Evolutionary conservation across 2,329 filamentous ascomycete species (phyloP).

Genomic region (Paracoccidioides brasiliensis): DNA sequence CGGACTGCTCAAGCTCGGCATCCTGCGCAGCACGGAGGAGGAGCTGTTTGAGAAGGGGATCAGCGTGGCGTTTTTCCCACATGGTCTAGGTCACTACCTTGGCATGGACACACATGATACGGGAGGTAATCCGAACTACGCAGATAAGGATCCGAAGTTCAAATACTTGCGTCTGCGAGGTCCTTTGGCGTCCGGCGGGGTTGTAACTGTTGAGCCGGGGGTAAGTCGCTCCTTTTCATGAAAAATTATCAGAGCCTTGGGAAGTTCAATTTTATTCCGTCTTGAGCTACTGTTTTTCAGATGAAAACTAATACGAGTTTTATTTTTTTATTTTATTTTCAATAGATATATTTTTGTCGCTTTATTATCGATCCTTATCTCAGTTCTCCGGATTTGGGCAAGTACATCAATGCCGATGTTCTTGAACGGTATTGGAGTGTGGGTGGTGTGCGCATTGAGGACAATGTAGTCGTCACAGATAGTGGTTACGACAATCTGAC

Average conservation of each 20-base stretch:
- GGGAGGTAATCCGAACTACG: constrained; percentile 58
- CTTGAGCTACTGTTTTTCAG: not conserved
- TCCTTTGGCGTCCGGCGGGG: constrained; percentile 59
- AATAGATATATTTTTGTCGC: constrained; percentile 71
- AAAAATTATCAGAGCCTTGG: not conserved
- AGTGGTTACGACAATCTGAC: constrained; percentile 75
- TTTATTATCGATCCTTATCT: constrained; percentile 79
- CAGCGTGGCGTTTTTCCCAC: constrained; percentile 84
- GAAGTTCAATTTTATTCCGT: too few species aligned
- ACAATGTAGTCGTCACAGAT: constrained; percentile 70
- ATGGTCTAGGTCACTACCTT: constrained; percentile 80
- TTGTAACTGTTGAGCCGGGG: constrained; percentile 92
- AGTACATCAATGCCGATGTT: constrained; percentile 62
- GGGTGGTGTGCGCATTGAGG: constrained; percentile 85
- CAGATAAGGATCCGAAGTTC: constrained; percentile 73
- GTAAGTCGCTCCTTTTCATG: constrained; percentile 35
- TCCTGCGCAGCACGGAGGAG: constrained; percentile 50
- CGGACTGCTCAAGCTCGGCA: constrained; percentile 57
- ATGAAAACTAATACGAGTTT: not conserved
- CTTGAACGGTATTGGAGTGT: constrained; percentile 74
- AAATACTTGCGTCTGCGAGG: constrained; percentile 72
- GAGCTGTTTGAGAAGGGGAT: constrained; percentile 67
- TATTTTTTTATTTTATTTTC: not conserved
- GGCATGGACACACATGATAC: constrained; percentile 90
- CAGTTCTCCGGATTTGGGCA: constrained; percentile 54